These are phyloP conservation scores for Psophocarpus tetragonolobus DNA, from an alignment of 306 rosid species.

Conservation along the genomic window DNA sequence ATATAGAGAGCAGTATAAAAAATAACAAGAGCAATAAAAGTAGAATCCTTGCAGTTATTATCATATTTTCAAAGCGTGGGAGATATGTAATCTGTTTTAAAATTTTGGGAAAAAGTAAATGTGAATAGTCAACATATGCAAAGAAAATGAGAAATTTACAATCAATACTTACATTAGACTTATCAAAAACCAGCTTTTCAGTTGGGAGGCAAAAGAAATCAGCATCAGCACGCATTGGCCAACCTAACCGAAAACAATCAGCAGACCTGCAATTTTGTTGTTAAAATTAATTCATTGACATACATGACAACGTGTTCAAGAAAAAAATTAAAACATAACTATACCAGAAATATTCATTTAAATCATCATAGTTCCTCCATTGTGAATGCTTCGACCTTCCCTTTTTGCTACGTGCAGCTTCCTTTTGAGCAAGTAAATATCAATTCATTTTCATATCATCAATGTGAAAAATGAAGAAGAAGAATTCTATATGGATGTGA, in stretches of 20 bases:
- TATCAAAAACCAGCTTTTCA: constrained; percentile 42
- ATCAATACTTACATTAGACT: constrained; percentile 59
- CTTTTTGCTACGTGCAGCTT: constrained; percentile 74
- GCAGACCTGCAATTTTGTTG: constrained; percentile 69
- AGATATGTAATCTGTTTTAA: neutral
- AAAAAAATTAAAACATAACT: neutral
- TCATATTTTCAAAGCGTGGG: neutral
- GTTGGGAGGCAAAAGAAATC: constrained; percentile 72
- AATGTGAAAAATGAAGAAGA: constrained; percentile 11
- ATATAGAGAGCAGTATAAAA: neutral
- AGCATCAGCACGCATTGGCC: constrained; percentile 99
- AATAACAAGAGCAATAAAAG: neutral
- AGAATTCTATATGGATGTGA: constrained; percentile 5
- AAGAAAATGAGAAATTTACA: neutral
- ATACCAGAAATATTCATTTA: constrained; percentile 97
- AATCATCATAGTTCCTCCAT: constrained; percentile 98
- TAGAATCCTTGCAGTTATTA: neutral
- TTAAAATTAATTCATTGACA: constrained; percentile 27
- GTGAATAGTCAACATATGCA: neutral
- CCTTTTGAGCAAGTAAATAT: constrained; percentile 54
- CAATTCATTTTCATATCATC: constrained; percentile 20
- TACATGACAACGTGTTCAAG: constrained; percentile 1
- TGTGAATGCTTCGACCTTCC: constrained; percentile 97
- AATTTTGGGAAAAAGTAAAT: neutral
- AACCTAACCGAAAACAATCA: constrained; percentile 94